Evolutionary conservation across 768 basidiomycete genomes (phyloP).

Genomic region (Pulveroboletus sp.): DNA sequence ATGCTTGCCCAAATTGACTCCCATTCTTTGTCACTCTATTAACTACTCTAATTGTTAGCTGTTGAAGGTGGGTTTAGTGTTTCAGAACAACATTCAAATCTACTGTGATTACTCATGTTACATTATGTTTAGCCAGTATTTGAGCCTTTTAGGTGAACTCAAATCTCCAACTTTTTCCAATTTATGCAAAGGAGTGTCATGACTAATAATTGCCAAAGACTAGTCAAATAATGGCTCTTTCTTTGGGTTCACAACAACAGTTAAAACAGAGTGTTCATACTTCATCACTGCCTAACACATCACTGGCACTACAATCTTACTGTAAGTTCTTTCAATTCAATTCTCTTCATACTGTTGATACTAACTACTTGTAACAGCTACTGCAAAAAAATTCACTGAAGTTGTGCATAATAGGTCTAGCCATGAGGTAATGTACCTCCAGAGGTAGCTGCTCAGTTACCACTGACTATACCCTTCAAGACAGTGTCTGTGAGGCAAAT

Average conservation of each 20-base stretch:
- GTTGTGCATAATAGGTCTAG: background rate
- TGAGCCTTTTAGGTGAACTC: background rate
- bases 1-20: background rate
- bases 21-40: background rate
- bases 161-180: background rate
- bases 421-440: conserved; percentile 10
- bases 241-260: conserved; percentile 14
- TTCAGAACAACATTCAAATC: background rate
- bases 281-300: background rate
- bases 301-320: background rate
- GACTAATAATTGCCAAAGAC: background rate
- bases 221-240: conserved; percentile 12
- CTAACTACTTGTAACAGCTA: conserved; percentile 6
- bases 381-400: conserved; percentile 13
- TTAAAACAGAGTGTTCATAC: conserved; percentile 1
- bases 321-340: conserved; percentile 10
- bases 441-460: background rate
- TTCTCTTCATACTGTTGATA: background rate
- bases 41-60: background rate
- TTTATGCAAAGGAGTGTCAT: background rate
- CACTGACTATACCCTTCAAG: conserved; percentile 9
- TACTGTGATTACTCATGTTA: background rate
- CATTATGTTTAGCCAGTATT: background rate
- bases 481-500: conserved; percentile 5
- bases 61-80: background rate